phyloP scores from a whole-genome alignment of 192 early-diverging fungal species.

The Phycomyces nitens region DNA sequence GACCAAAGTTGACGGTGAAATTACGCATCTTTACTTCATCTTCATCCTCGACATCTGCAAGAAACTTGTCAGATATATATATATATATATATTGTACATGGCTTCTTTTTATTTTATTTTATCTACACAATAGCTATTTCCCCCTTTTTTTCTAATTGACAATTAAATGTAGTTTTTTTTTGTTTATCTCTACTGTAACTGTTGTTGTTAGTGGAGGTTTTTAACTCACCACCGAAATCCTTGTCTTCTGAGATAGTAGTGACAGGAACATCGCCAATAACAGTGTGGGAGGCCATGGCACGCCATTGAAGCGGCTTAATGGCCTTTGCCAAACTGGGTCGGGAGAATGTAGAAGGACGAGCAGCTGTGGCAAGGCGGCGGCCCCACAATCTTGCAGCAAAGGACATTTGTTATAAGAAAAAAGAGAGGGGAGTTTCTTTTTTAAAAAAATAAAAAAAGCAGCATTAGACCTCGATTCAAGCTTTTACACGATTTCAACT shows the following conservation, averaged over 20 bases:
- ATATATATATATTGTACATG: slow-evolving; percentile 8
- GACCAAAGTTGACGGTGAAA: slow-evolving; percentile 99
- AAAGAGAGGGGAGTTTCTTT: slow-evolving; percentile 11
- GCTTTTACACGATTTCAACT: too few relatives aligned
- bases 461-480: too few relatives aligned
- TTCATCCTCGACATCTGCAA: slow-evolving; percentile 38
- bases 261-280: slow-evolving; percentile 9
- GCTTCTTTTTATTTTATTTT: background rate
- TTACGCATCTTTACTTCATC: slow-evolving; percentile 51
- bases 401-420: slow-evolving; percentile 24
- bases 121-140: background rate
- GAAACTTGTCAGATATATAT: background rate
- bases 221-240: slow-evolving; percentile 23
- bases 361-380: slow-evolving; percentile 20
- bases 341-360: slow-evolving; percentile 11
- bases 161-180: background rate
- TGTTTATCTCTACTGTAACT: background rate
- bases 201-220: background rate
- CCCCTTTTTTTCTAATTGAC: background rate
- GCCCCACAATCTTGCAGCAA: slow-evolving; percentile 33
- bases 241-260: slow-evolving; percentile 35
- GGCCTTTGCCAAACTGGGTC: slow-evolving; percentile 3
- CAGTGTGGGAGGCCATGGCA: slow-evolving; percentile 29
- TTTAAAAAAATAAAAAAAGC: background rate
- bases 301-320: slow-evolving; percentile 20